phyloP scores from a whole-genome alignment of 2,329 filamentous ascomycete species.

The Chaetomium globosum region DNA sequence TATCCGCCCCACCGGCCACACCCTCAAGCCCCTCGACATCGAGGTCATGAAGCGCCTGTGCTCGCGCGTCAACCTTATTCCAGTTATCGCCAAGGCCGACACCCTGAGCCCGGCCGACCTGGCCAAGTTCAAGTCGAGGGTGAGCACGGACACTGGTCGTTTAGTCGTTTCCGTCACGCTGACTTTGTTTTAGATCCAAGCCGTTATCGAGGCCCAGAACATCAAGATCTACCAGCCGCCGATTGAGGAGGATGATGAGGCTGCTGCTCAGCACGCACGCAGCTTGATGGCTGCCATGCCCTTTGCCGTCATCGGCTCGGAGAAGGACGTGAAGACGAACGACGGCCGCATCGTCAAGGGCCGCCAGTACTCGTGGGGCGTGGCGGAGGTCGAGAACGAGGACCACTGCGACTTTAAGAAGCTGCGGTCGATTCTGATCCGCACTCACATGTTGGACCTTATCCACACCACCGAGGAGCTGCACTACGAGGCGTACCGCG shows the following conservation, averaged over 20 bases:
- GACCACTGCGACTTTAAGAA: conserved; percentile 99
- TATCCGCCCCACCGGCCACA: conserved; percentile 97
- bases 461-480: conserved; percentile 99
- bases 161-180: conserved; percentile 31
- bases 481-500: conserved; percentile 98
- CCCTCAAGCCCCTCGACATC: conserved; percentile 96
- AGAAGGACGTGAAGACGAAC: conserved; percentile 97
- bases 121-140: conserved; percentile 91
- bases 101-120: conserved; percentile 92
- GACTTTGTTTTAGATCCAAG: conserved; percentile 70
- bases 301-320: conserved; percentile 96
- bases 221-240: conserved; percentile 99
- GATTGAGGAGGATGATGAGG: conserved; percentile 96
- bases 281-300: conserved; percentile 96
- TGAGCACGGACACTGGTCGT: conserved; percentile 50
- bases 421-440: conserved; percentile 96
- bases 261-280: conserved; percentile 90
- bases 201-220: conserved; percentile 95
- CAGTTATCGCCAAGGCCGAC: conserved; percentile 97
- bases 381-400: conserved; percentile 99
- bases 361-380: conserved; percentile 98
- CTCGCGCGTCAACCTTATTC: conserved; percentile 97
- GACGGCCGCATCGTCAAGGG: conserved; percentile 98
- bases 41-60: conserved; percentile 99
- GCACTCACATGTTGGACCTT: conserved; percentile 98